Conservation (phyloP, 2,329 filamentous ascomycete genomes). For the Coniella vitis region DNA sequence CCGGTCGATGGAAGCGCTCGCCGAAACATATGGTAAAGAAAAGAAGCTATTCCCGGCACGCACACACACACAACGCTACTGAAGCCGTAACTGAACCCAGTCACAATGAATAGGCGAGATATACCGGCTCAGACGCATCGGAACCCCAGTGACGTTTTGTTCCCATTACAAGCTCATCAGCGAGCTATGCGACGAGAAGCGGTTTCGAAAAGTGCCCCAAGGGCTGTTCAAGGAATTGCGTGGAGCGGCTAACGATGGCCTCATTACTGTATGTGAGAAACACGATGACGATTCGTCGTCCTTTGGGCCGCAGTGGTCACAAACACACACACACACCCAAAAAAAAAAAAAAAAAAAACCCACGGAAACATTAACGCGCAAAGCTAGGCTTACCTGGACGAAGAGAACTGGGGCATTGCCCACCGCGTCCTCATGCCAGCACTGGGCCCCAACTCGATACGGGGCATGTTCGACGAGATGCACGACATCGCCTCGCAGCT, state of each 20-base stretch:
- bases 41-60: too few species aligned
- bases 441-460: constrained; percentile 14
- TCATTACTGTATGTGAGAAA: neutral
- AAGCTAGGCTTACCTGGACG: neutral
- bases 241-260: neutral
- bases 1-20: too few species aligned
- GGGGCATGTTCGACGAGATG: constrained; percentile 13
- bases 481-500: constrained; percentile 15
- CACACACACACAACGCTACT: too few species aligned
- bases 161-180: constrained; percentile 24
- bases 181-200: constrained; percentile 24
- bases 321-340: too few species aligned
- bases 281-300: neutral
- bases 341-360: too few species aligned
- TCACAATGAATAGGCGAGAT: too few species aligned
- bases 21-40: too few species aligned
- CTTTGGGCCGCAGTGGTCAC: too few species aligned
- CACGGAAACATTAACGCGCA: neutral
- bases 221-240: neutral
- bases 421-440: constrained; percentile 16
- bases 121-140: too few species aligned
- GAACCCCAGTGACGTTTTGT: too few species aligned
- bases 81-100: too few species aligned
- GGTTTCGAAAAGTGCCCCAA: constrained; percentile 13
- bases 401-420: constrained; percentile 16